Conservation (phyloP, 257 asterid species). For the Jacaranda copaia region DNA sequence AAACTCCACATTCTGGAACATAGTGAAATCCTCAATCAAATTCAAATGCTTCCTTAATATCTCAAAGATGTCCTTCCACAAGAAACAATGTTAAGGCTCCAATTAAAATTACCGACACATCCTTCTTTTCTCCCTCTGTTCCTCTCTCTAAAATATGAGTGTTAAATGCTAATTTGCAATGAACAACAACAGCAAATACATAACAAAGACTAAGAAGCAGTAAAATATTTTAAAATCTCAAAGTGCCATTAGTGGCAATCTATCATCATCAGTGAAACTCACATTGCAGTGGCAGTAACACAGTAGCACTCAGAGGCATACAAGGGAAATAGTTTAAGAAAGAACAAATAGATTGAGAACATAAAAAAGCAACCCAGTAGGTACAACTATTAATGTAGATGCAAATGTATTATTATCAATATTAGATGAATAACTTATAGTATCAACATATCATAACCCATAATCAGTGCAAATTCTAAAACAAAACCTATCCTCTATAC, state of each 20-base stretch:
- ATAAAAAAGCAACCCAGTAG: neutral
- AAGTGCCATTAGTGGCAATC: neutral
- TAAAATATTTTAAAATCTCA: neutral
- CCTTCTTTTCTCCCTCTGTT: neutral
- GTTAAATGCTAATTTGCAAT: neutral
- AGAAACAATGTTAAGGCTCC: neutral
- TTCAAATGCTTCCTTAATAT: conserved; percentile 26
- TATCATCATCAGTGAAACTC: neutral
- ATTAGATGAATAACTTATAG: neutral
- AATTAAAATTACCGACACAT: neutral
- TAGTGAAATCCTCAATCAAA: conserved; percentile 14
- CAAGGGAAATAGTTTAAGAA: neutral
- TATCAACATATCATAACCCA: neutral
- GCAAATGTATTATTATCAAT: neutral
- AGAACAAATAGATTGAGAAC: neutral
- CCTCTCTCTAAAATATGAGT: conserved; percentile 6
- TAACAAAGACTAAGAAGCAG: neutral
- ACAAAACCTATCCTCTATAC: neutral
- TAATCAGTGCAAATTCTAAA: conserved; percentile 12
- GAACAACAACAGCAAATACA: neutral
- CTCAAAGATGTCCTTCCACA: neutral
- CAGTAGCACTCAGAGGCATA: neutral
- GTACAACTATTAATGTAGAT: neutral
- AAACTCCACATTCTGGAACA: neutral
- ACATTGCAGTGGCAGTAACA: neutral